Evolutionary conservation across 73 alveolate species (phyloP).

Genomic region (Paramecium biaurelia): DNA sequence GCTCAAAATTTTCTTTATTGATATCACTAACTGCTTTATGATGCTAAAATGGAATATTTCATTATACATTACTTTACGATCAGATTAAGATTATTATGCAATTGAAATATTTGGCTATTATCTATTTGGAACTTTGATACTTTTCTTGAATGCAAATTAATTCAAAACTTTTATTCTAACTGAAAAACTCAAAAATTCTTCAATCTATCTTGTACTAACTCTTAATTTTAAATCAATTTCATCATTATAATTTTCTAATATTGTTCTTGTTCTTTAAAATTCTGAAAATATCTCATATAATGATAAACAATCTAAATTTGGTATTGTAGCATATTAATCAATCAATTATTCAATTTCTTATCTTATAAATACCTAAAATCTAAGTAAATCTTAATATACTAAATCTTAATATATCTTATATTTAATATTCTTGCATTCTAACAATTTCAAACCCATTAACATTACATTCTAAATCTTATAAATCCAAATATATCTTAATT

Average conservation of each 20-base stretch:
- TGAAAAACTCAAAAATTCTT: conserved; percentile 14
- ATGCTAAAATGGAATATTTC: neutral
- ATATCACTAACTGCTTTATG: neutral
- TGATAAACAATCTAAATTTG: conserved; percentile 42
- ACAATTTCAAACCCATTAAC: neutral
- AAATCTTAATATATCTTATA: neutral
- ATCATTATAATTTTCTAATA: neutral
- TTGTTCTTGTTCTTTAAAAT: neutral
- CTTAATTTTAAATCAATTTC: conserved; percentile 9
- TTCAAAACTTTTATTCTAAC: neutral
- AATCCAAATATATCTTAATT: conserved; percentile 21
- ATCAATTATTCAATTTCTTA: neutral
- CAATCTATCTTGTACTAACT: neutral
- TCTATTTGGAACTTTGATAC: conserved; percentile 6
- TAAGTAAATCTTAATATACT: neutral
- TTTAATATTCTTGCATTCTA: conserved; percentile 32
- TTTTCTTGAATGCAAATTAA: conserved; percentile 20
- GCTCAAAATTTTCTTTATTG: neutral
- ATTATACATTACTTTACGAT: neutral
- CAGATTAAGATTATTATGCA: neutral
- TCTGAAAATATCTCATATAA: conserved; percentile 7
- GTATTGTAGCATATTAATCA: conserved; percentile 41
- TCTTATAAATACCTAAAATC: neutral
- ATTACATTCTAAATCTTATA: conserved; percentile 31
- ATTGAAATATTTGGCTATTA: neutral